phyloP scores from a whole-genome alignment of 2,329 filamentous ascomycete species.

The Sordariomycetes sp. region DNA sequence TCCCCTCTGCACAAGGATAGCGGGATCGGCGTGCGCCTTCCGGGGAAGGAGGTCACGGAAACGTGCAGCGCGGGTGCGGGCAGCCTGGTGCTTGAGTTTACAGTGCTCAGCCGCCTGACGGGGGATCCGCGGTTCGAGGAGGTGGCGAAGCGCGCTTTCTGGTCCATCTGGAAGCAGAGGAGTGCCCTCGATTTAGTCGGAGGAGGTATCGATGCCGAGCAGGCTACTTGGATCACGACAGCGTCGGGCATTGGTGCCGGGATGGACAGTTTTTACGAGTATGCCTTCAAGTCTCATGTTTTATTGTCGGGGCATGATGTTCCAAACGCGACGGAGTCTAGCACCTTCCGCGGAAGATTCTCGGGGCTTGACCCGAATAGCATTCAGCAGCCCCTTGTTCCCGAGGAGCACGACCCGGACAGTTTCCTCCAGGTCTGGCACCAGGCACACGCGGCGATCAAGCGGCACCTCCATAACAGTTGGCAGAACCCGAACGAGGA shows the following conservation, averaged over 20 bases:
- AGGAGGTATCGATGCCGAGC: constrained; percentile 83
- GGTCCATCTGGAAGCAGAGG: constrained; percentile 86
- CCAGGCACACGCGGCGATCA: constrained; percentile 74
- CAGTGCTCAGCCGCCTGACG: constrained; percentile 76
- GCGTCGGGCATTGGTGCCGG: constrained; percentile 93
- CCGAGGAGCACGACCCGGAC: constrained; percentile 58
- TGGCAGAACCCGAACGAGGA: constrained; percentile 9
- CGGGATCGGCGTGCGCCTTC: not conserved
- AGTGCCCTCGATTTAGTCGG: constrained; percentile 81
- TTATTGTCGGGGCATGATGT: constrained; percentile 64
- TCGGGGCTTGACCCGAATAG: constrained; percentile 50
- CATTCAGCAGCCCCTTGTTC: constrained; percentile 44
- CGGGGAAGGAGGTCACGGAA: constrained; percentile 65
- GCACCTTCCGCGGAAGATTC: constrained; percentile 14
- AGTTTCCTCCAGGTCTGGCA: constrained; percentile 76
- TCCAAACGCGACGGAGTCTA: constrained; percentile 32
- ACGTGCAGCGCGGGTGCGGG: constrained; percentile 96
- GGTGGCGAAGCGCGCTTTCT: constrained; percentile 83
- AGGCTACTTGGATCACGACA: constrained; percentile 74
- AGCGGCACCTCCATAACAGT: constrained; percentile 76
- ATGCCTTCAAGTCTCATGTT: constrained; percentile 88
- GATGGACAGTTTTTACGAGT: constrained; percentile 97
- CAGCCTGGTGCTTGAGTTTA: constrained; percentile 86
- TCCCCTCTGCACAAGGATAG: constrained; percentile 54
- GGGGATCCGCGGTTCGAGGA: constrained; percentile 82